phyloP scores from a whole-genome alignment of 257 asterid genomes.

The Rhazya stricta region DNA sequence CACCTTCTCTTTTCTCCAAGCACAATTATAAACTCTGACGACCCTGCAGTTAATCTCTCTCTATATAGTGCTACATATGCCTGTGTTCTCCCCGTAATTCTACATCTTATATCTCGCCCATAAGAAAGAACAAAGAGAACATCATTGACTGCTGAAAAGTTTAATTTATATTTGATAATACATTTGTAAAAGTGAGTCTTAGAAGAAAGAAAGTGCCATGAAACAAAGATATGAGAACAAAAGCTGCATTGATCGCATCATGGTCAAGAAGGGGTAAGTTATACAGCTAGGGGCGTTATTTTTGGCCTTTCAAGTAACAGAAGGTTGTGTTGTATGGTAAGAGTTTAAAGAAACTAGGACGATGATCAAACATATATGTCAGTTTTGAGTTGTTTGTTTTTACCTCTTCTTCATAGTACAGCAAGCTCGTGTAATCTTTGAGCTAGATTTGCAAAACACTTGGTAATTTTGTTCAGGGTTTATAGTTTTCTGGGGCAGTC shows the following conservation, averaged over 20 bases:
- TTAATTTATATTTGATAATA: too few species aligned
- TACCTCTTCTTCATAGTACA: background rate
- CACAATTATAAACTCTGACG: conserved; percentile 2
- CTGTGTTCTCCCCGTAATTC: background rate
- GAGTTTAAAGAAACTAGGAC: background rate
- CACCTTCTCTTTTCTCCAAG: background rate
- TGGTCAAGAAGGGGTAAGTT: background rate
- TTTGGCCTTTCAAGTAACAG: background rate
- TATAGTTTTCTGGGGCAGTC: too few species aligned
- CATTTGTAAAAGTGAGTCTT: too few species aligned
- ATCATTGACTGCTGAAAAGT: too few species aligned
- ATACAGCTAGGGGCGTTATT: background rate
- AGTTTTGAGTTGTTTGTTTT: background rate
- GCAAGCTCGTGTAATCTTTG: too few species aligned
- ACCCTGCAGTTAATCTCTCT: background rate
- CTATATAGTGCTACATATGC: background rate
- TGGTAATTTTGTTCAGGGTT: too few species aligned
- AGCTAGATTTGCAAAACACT: too few species aligned
- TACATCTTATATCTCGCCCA: too few species aligned
- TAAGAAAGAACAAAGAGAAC: too few species aligned
- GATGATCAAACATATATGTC: background rate
- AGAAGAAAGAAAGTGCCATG: too few species aligned
- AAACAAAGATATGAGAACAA: too few species aligned
- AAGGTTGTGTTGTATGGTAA: background rate
- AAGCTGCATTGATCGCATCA: too few species aligned